A percentile compares a stretch with the other conserved stretches of the same genome.
These are phyloP conservation scores for Aspergillus panamensis DNA, from an alignment of 495 filamentous ascomycete genomes.

Conservation along the genomic window DNA sequence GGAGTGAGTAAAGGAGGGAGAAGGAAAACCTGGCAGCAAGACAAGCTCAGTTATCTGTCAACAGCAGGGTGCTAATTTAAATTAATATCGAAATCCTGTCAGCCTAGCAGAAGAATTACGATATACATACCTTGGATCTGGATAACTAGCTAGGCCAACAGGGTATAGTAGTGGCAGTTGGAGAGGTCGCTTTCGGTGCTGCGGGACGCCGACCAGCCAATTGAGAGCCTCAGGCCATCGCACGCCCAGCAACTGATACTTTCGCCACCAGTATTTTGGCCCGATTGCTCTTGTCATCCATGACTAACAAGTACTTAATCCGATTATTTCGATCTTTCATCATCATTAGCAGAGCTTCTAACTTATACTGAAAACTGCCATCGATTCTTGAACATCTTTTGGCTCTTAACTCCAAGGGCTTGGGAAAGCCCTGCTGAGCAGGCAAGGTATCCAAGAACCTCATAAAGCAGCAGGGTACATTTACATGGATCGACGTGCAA, in stretches of 20 bases:
- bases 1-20: not conserved
- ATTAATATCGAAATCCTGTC: not conserved
- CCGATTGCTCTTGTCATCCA: too few species aligned
- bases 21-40: not conserved
- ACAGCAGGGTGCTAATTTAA: not conserved
- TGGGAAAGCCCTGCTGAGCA: too few species aligned
- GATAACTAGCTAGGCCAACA: not conserved
- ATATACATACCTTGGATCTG: not conserved
- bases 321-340: too few species aligned
- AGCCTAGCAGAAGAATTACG: not conserved
- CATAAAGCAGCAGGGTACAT: too few species aligned
- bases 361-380: too few species aligned
- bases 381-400: too few species aligned
- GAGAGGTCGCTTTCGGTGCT: not conserved
- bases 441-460: too few species aligned
- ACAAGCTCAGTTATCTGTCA: conserved; percentile 1
- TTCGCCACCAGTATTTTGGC: not conserved
- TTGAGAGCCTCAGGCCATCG: conserved; percentile 2
- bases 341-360: too few species aligned
- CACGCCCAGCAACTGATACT: not conserved
- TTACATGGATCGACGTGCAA: too few species aligned
- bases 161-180: not conserved
- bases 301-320: too few species aligned
- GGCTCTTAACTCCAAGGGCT: too few species aligned
- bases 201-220: conserved; percentile 2